Conservation (phyloP, 208 protist species). For the Balamuthia mandrillaris region DNA sequence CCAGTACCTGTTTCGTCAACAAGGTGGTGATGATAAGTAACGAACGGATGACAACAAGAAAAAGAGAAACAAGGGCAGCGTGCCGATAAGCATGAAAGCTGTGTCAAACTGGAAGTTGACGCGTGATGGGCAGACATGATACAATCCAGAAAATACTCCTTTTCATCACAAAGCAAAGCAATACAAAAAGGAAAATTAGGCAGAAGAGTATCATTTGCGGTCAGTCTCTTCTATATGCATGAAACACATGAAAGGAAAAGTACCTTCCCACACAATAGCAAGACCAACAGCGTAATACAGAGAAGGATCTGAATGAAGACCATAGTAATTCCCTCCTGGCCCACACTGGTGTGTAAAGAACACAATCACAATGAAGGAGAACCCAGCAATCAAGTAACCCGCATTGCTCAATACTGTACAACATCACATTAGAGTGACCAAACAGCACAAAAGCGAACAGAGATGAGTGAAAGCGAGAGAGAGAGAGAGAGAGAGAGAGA, state of each 20-base stretch:
- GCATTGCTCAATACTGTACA: slow-evolving; percentile 25
- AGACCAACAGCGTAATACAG: slow-evolving; percentile 16
- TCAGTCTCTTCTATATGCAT: no score
- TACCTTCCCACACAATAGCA: slow-evolving; percentile 13
- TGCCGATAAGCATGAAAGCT: slow-evolving; percentile 14
- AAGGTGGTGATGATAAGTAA: no score
- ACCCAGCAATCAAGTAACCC: background rate
- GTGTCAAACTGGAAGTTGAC: slow-evolving; percentile 38
- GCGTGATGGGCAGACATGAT: slow-evolving; percentile 15
- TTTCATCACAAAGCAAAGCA: no score
- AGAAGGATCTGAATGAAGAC: background rate
- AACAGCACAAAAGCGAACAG: background rate
- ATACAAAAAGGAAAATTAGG: no score
- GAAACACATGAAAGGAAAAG: no score
- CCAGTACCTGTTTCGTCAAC: no score
- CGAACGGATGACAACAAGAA: no score
- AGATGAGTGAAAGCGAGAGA: background rate
- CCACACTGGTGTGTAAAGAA: background rate
- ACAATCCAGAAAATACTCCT: slow-evolving; percentile 4
- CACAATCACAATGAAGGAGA: background rate
- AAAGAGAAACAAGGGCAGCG: no score
- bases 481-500: background rate
- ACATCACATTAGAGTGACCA: no score
- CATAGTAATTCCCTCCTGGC: background rate
- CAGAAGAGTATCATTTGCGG: no score